A percentile compares a stretch with the other conserved stretches of the same genome.
phyloP scores from a whole-genome alignment of 2,329 filamentous ascomycete genomes.

The Diaporthe nobilis region DNA sequence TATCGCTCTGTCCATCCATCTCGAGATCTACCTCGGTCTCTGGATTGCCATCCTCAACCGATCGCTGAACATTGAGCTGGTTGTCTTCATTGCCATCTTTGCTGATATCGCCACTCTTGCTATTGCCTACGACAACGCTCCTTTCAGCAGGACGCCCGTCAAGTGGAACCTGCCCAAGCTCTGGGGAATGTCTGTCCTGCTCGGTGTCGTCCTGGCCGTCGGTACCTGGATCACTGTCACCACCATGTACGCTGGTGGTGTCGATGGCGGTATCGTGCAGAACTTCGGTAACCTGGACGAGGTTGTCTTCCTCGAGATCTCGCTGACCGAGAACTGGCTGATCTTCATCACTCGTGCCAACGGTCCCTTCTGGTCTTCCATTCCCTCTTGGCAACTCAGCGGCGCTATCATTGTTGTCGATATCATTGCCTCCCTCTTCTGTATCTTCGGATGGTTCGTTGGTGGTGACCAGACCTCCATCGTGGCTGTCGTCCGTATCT shows the following conservation, averaged over 20 bases:
- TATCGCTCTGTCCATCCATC: conserved; percentile 91
- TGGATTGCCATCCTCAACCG: conserved; percentile 93
- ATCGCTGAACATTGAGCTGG: conserved; percentile 86
- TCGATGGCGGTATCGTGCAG: conserved; percentile 88
- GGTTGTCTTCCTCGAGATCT: conserved; percentile 91
- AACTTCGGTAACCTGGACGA: conserved; percentile 87
- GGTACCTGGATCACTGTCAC: conserved; percentile 93
- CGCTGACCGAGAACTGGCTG: conserved; percentile 93
- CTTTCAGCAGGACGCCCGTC: conserved; percentile 86
- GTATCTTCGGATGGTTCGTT: conserved; percentile 87
- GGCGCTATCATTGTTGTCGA: conserved; percentile 87
- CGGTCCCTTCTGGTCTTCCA: conserved; percentile 91
- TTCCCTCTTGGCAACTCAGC: conserved; percentile 87
- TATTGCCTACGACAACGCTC: conserved; percentile 94
- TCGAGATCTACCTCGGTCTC: conserved; percentile 91
- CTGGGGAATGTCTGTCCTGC: conserved; percentile 91
- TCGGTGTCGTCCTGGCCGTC: conserved; percentile 84
- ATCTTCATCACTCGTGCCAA: conserved; percentile 97
- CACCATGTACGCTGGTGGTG: conserved; percentile 80
- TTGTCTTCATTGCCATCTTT: conserved; percentile 96
- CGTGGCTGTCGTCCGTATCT: conserved; percentile 88
- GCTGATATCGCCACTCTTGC: conserved; percentile 92
- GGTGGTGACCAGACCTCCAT: conserved; percentile 76
- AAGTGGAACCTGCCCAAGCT: conserved; percentile 97
- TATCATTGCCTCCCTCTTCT: conserved; percentile 87